Base-by-base conservation (phyloP, 2,329 filamentous ascomycete genomes). In the Apiospora koreana region DNA sequence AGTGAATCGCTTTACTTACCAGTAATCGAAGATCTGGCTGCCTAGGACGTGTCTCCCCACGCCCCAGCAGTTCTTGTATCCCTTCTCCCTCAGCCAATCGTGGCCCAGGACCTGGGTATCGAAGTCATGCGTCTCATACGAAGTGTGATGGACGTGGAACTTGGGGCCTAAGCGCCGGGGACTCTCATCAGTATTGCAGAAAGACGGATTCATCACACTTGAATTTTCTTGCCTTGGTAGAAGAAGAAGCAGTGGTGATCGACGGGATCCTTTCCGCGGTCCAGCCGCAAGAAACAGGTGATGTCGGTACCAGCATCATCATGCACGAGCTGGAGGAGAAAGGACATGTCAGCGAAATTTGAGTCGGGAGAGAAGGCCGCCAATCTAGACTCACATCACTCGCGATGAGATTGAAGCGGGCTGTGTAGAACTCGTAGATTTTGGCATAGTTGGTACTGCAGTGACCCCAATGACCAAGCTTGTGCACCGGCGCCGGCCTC, bases 1-100 rank as follows among this genome's bases (percentile, higher is more conserved):
- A n/a, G 6, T 28, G 3, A 5, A 2, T 8, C 18, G 18, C n/a
- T 54, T 54, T 21, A 48, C 68, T 62, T 82, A 89, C 90, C 90
- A 92, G 78, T 92, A 93, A 76, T 93, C 91, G 74, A 93, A 94
- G 68, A 93, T 88, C 80, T 93, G 91, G 72, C 86, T 89, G 4
- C 91, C 91, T 74, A 93, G 83, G 28, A 93, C 86, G 81, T 93
- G 91, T 68, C 92, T 80, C 0, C 92, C 92, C 0, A 94, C 87
- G 1, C 92, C 92, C 92, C 92, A 94, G 72, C 90, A 90, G 74
- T 85, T 87, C 75, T 85, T 85, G 77, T 92, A 92, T 1, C 87
- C 88, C 78, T 89, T 88, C 72, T 87, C 81, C 1, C 83, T 83
- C 72, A 94, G 81, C 89, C 90, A 93, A 75, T 92, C 86, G 79